Evolutionary conservation across 2,329 filamentous ascomycete genomes (phyloP).

Genomic region (Clonostachys rosea): DNA sequence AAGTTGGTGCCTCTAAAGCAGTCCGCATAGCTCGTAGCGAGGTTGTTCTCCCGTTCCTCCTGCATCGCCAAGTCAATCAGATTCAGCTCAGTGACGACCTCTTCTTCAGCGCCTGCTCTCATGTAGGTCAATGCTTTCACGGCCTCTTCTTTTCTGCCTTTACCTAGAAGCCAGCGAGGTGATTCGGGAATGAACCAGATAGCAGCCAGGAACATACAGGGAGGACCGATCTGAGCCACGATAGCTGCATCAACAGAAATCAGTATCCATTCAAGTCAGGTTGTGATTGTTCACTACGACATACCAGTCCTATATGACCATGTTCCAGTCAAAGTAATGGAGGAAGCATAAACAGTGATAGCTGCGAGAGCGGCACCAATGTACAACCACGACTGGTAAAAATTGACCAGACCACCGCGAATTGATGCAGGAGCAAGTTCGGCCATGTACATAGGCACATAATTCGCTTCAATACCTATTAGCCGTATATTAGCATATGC

Average conservation of each 20-base stretch:
- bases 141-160: constrained; percentile 7
- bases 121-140: constrained; percentile 4
- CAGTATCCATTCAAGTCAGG: too few relatives aligned
- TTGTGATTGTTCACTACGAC: not conserved
- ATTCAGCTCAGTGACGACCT: constrained; percentile 3
- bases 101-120: constrained; percentile 3
- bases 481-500: too few relatives aligned
- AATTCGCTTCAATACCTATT: constrained; percentile 3
- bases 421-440: constrained; percentile 7
- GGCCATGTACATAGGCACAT: constrained; percentile 8
- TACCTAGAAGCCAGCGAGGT: constrained; percentile 7
- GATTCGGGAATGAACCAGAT: constrained; percentile 8
- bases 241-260: not conserved
- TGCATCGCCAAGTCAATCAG: constrained; percentile 7
- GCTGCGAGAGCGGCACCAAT: constrained; percentile 5
- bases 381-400: constrained; percentile 3
- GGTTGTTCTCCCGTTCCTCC: constrained; percentile 7
- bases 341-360: not conserved
- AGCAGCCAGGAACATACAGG: not conserved
- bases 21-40: constrained; percentile 26
- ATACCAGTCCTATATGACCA: constrained; percentile 1
- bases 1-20: constrained; percentile 37
- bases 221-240: constrained; percentile 1
- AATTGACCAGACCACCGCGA: constrained; percentile 8
- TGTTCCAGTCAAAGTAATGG: constrained; percentile 3